A percentile compares a stretch with the other conserved stretches of the same genome.
Conservation (phyloP, 164 flowering plant species). For the Vitis rupestris region DNA sequence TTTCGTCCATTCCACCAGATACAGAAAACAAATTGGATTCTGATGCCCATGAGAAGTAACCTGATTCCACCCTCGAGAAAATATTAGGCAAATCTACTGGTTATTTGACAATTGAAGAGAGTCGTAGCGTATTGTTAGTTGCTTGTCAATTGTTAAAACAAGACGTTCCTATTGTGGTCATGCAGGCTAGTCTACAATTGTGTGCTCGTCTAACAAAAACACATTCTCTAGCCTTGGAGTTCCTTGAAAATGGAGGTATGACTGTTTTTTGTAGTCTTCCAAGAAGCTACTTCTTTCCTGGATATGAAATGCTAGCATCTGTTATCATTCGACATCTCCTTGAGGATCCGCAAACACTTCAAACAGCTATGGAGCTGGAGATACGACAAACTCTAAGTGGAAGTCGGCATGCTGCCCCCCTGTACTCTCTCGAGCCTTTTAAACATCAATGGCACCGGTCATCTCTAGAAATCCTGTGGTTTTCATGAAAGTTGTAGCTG, state of each 20-base stretch:
- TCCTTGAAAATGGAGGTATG: conserved; percentile 84
- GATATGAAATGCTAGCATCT: conserved; percentile 79
- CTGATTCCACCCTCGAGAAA: conserved; percentile 47
- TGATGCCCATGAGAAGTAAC: conserved; percentile 40
- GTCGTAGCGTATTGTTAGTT: conserved; percentile 52
- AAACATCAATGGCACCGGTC: conserved; percentile 88
- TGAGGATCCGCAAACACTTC: conserved; percentile 96
- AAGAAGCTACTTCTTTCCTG: conserved; percentile 74
- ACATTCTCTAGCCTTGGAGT: conserved; percentile 71
- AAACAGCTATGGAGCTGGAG: conserved; percentile 92
- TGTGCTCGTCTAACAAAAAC: conserved; percentile 89
- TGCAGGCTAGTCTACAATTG: conserved; percentile 88
- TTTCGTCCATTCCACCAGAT: conserved; percentile 28
- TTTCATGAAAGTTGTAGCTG: conserved; percentile 80
- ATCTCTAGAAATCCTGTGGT: conserved; percentile 81
- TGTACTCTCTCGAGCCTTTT: conserved; percentile 51
- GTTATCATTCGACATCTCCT: conserved; percentile 84
- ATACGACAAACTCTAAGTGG: conserved; percentile 74
- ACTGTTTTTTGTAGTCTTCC: conserved; percentile 73
- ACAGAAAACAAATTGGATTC: conserved; percentile 28
- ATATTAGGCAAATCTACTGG: conserved; percentile 81
- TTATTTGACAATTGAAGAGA: conserved; percentile 70
- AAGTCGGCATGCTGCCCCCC: conserved; percentile 61
- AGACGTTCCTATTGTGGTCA: conserved; percentile 68
- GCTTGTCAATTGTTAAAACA: conserved; percentile 73